phyloP scores from a whole-genome alignment of 495 filamentous ascomycete species.

The Talaromyces proteolyticus region DNA sequence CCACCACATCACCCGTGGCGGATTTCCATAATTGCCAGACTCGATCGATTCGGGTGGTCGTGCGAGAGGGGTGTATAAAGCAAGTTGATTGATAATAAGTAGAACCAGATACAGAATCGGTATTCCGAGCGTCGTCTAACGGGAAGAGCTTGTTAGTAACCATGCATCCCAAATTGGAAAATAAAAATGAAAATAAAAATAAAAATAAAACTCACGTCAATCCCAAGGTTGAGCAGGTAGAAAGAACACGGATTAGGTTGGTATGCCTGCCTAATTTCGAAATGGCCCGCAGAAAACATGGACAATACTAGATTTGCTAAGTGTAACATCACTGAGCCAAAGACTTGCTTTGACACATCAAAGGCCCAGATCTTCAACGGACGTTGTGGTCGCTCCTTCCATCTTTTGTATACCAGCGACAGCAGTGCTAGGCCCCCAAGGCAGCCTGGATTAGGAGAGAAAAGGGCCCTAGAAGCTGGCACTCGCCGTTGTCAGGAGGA shows the following conservation, averaged over 20 bases:
- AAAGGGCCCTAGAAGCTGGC: slow-evolving; percentile 76
- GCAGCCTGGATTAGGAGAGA: slow-evolving; percentile 85
- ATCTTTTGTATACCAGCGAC: slow-evolving; percentile 88
- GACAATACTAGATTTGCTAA: slow-evolving; percentile 90
- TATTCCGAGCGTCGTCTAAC: slow-evolving; percentile 88
- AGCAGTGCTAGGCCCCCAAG: slow-evolving; percentile 79
- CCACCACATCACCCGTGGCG: slow-evolving; percentile 83
- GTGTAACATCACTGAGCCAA: slow-evolving; percentile 86
- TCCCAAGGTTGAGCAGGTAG: slow-evolving; percentile 86
- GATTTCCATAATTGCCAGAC: slow-evolving; percentile 85
- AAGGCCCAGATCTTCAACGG: slow-evolving; percentile 95
- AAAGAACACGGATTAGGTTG: slow-evolving; percentile 93
- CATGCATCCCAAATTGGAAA: neutral
- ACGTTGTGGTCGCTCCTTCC: slow-evolving; percentile 83
- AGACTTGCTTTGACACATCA: slow-evolving; percentile 96
- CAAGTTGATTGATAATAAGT: slow-evolving; percentile 62
- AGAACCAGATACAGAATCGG: slow-evolving; percentile 87
- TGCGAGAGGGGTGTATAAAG: slow-evolving; percentile 72
- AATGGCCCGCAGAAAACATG: slow-evolving; percentile 83
- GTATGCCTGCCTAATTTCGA: slow-evolving; percentile 50
- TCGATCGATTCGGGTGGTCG: slow-evolving; percentile 78
- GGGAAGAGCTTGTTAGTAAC: neutral
- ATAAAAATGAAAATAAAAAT: slow-evolving; percentile 9
- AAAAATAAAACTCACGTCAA: slow-evolving; percentile 68
- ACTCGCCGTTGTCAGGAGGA: slow-evolving; percentile 57